Conservation (phyloP, 2,329 filamentous ascomycete genomes). For the Calonectria hawksworthii region DNA sequence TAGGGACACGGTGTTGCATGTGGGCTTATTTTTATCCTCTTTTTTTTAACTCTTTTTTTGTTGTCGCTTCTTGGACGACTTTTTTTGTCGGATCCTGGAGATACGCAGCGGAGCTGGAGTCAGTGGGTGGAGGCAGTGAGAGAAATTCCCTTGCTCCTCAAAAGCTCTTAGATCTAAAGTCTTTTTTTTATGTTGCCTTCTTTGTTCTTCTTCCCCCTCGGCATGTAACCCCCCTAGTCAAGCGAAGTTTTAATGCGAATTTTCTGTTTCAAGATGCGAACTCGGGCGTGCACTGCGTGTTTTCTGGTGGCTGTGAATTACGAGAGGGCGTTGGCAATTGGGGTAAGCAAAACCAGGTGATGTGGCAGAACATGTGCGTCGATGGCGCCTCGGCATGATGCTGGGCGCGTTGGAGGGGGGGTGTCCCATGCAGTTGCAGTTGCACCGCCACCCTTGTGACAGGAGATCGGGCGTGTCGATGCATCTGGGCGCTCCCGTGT, state of each 20-base stretch:
- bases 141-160: constrained; percentile 3
- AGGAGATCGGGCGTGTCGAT: constrained; percentile 7
- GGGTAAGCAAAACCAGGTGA: constrained; percentile 12
- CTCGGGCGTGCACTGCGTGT: not conserved
- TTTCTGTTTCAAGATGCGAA: constrained; percentile 8
- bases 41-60: constrained; percentile 27
- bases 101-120: constrained; percentile 22
- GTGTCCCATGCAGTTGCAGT: not conserved
- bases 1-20: constrained; percentile 45
- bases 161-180: constrained; percentile 11
- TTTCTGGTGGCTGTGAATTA: not conserved
- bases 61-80: constrained; percentile 25
- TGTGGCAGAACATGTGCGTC: constrained; percentile 14
- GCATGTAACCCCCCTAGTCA: constrained; percentile 26
- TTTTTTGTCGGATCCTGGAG: constrained; percentile 23
- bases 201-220: constrained; percentile 14
- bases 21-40: constrained; percentile 19
- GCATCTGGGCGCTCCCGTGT: constrained; percentile 3
- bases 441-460: constrained; percentile 22
- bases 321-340: not conserved
- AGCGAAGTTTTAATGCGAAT: constrained; percentile 32
- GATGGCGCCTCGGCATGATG: constrained; percentile 5
- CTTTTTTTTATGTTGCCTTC: constrained; percentile 16
- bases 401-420: not conserved
- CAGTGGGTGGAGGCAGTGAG: constrained; percentile 7